Evolutionary conservation across 495 filamentous ascomycete species (phyloP).

Genomic region (Neurospora sp.): DNA sequence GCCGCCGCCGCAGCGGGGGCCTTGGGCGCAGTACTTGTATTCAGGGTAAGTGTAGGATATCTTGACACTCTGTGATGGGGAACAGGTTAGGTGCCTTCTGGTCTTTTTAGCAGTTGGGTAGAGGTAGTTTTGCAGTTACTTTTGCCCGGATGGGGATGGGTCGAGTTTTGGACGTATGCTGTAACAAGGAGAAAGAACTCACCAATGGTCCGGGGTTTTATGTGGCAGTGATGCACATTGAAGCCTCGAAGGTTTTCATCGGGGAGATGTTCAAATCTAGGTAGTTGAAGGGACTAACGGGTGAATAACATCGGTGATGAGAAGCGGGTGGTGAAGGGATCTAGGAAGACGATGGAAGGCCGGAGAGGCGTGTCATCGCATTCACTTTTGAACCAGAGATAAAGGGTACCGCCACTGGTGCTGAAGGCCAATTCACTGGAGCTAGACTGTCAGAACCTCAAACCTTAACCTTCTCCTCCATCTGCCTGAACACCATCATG

Average conservation of each 20-base stretch:
- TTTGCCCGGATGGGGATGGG: not conserved
- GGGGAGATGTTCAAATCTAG: too few relatives aligned
- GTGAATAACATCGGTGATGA: not conserved
- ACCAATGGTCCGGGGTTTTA: not conserved
- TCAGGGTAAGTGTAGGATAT: not conserved
- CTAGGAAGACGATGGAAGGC: not conserved
- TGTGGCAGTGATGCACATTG: not conserved
- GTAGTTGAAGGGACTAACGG: not conserved
- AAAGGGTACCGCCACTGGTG: too few relatives aligned
- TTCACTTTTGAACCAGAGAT: too few relatives aligned
- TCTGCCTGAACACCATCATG: conserved; percentile 57
- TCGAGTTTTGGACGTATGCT: not conserved
- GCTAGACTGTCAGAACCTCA: not conserved
- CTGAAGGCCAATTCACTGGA: not conserved
- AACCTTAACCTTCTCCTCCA: conserved; percentile 19
- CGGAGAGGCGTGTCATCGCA: not conserved
- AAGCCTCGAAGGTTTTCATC: not conserved
- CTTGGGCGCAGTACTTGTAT: not conserved
- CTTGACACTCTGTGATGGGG: too few relatives aligned
- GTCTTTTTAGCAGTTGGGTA: not conserved
- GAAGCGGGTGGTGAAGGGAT: not conserved
- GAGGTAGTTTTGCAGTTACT: not conserved
- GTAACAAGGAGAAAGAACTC: not conserved
- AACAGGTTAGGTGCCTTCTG: not conserved
- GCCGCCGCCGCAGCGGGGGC: not conserved